Evolutionary conservation across 164 flowering plant species (phyloP).

Genomic region (Vitis labrusca): DNA sequence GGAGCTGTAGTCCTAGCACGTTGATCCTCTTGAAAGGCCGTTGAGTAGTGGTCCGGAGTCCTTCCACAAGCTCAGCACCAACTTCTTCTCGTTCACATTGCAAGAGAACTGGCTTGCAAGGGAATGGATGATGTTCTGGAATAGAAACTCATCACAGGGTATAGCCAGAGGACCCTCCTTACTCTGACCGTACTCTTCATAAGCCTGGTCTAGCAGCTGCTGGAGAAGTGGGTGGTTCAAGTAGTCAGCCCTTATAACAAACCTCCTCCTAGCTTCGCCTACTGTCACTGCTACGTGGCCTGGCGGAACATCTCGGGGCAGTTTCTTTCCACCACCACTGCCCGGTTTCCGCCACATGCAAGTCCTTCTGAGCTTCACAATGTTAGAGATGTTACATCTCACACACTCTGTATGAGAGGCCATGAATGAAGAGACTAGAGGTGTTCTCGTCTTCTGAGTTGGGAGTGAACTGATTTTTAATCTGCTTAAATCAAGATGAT

Average conservation of each 20-base stretch:
- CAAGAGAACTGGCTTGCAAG: slow-evolving; percentile 3
- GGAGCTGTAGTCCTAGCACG: neutral
- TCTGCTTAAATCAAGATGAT: neutral
- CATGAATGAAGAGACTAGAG: neutral
- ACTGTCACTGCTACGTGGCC: slow-evolving; percentile 28
- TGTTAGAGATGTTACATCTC: slow-evolving; percentile 13
- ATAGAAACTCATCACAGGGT: slow-evolving; percentile 27
- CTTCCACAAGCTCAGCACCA: neutral
- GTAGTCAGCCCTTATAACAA: slow-evolving; percentile 24
- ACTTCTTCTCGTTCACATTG: neutral
- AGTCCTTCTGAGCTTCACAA: slow-evolving; percentile 13
- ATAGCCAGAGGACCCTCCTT: slow-evolving; percentile 21
- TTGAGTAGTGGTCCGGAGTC: slow-evolving; percentile 13
- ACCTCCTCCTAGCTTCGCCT: slow-evolving; percentile 22
- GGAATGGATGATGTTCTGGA: slow-evolving; percentile 17
- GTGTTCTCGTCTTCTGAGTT: neutral
- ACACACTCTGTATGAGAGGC: slow-evolving; percentile 1
- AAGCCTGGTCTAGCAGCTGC: slow-evolving; percentile 22
- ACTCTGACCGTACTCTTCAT: slow-evolving; percentile 23
- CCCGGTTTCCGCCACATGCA: slow-evolving; percentile 15
- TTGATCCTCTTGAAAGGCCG: slow-evolving; percentile 1
- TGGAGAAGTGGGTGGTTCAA: slow-evolving; percentile 27
- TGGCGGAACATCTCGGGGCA: slow-evolving; percentile 28
- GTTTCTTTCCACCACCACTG: slow-evolving; percentile 11
- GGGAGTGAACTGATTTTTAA: neutral